A percentile compares a stretch with the other conserved stretches of the same genome.
phyloP scores from a whole-genome alignment of 306 rosid genomes.

The Aeschynomene evenia region DNA sequence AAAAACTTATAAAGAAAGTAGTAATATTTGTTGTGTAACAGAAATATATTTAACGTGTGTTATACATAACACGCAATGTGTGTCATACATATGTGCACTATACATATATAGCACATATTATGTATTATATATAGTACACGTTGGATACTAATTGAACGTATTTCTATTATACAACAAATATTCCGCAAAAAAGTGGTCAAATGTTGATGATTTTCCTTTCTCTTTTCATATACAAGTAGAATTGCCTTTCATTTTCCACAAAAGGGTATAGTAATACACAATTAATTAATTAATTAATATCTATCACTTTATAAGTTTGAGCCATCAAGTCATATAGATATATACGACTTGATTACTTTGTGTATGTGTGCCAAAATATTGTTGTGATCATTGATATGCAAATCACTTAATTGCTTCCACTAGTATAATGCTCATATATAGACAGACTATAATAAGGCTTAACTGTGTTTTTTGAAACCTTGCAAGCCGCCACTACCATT shows the following conservation, averaged over 20 bases:
- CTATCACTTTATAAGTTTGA: not conserved
- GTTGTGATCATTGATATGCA: not conserved
- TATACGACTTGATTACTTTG: not conserved
- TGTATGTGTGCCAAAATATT: not conserved
- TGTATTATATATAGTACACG: too few species aligned
- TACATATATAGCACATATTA: too few species aligned
- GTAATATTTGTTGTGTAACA: too few species aligned
- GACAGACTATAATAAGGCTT: not conserved
- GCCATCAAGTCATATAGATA: not conserved
- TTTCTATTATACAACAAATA: too few species aligned
- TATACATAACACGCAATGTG: too few species aligned
- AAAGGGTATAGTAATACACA: not conserved
- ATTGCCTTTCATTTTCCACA: not conserved
- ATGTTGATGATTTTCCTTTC: not conserved
- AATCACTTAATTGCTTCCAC: not conserved
- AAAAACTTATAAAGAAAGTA: too few species aligned
- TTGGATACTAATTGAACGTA: too few species aligned
- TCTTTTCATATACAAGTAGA: not conserved
- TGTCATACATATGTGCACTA: too few species aligned
- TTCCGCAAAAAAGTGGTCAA: not conserved
- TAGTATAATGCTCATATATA: not conserved
- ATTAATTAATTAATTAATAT: not conserved
- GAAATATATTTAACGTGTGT: too few species aligned
- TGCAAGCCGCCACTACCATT: conserved; percentile 32
- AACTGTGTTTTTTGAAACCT: not conserved